Conservation (phyloP, 495 filamentous ascomycete species). For the Penicillium pulvis region DNA sequence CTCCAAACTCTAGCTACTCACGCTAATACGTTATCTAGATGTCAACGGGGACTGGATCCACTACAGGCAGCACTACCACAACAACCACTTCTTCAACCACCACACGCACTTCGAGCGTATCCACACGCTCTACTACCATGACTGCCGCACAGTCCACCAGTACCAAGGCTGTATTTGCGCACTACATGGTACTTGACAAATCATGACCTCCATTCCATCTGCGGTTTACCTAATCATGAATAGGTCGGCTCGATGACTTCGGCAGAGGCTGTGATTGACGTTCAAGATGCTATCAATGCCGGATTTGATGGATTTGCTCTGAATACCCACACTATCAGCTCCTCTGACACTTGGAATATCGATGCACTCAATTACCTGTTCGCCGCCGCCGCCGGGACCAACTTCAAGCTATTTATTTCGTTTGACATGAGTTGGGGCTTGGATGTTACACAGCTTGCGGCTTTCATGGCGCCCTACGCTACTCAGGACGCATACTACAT, state of each 20-base stretch:
- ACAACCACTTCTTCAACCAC: not conserved
- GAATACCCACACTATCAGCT: slow-evolving; percentile 23
- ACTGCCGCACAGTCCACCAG: not conserved
- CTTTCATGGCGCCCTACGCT: slow-evolving; percentile 11
- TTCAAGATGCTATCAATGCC: slow-evolving; percentile 25
- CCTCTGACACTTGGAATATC: slow-evolving; percentile 15
- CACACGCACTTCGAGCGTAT: not conserved
- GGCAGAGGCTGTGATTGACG: slow-evolving; percentile 28
- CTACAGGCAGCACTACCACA: not conserved
- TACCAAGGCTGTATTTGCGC: slow-evolving; percentile 28
- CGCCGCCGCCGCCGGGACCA: slow-evolving; percentile 15
- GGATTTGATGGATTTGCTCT: slow-evolving; percentile 35
- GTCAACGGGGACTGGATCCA: slow-evolving; percentile 2
- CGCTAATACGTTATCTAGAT: not conserved
- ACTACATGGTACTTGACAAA: slow-evolving; percentile 33
- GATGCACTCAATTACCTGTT: slow-evolving; percentile 22
- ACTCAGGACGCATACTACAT: slow-evolving; percentile 18
- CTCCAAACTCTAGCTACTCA: not conserved
- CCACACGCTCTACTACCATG: not conserved
- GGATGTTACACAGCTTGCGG: slow-evolving; percentile 10
- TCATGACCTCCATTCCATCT: not conserved
- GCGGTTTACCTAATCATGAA: slow-evolving; percentile 1
- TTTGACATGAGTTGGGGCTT: slow-evolving; percentile 27
- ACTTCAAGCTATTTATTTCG: slow-evolving; percentile 34
- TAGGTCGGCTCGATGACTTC: slow-evolving; percentile 24